Conservation (phyloP, 1,284 basidiomycete species). For the Ustilago loliicola region DNA sequence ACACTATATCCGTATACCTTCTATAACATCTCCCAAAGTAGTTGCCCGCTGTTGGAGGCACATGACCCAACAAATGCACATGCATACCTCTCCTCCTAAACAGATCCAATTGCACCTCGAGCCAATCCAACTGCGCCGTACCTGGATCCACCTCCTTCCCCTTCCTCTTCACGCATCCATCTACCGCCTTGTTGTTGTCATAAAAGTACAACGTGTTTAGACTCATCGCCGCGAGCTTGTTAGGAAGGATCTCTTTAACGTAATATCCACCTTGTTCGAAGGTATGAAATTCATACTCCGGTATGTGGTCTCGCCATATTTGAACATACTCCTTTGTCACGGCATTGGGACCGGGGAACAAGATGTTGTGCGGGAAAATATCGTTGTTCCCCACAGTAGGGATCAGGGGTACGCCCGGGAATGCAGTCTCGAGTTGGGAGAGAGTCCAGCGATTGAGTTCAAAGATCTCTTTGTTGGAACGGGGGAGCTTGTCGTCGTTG, state of each 20-base stretch:
- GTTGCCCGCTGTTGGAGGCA: conserved; percentile 83
- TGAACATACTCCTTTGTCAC: conserved; percentile 79
- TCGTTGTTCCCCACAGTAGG: conserved; percentile 81
- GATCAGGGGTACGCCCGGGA: conserved; percentile 84
- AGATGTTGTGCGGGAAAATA: conserved; percentile 70
- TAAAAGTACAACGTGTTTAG: conserved; percentile 94
- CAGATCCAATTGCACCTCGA: conserved; percentile 83
- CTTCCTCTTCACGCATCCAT: conserved; percentile 68
- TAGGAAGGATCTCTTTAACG: conserved; percentile 83
- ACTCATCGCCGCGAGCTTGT: conserved; percentile 82
- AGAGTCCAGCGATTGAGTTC: conserved; percentile 80
- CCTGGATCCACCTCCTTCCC: conserved; percentile 52
- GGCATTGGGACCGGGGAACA: conserved; percentile 79
- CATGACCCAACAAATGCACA: conserved; percentile 75
- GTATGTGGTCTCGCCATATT: conserved; percentile 87
- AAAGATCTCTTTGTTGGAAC: conserved; percentile 85
- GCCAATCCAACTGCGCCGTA: conserved; percentile 78
- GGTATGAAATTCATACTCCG: conserved; percentile 80
- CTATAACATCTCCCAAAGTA: conserved; percentile 88
- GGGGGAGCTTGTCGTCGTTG: conserved; percentile 83
- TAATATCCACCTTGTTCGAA: conserved; percentile 79
- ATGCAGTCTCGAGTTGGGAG: conserved; percentile 79
- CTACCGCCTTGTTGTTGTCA: conserved; percentile 85
- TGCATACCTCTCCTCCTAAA: conserved; percentile 84
- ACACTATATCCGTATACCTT: conserved; percentile 81